These are phyloP conservation scores for Fusarium sp. DNA, from an alignment of 2,329 filamentous ascomycete genomes.

Conservation along the genomic window DNA sequence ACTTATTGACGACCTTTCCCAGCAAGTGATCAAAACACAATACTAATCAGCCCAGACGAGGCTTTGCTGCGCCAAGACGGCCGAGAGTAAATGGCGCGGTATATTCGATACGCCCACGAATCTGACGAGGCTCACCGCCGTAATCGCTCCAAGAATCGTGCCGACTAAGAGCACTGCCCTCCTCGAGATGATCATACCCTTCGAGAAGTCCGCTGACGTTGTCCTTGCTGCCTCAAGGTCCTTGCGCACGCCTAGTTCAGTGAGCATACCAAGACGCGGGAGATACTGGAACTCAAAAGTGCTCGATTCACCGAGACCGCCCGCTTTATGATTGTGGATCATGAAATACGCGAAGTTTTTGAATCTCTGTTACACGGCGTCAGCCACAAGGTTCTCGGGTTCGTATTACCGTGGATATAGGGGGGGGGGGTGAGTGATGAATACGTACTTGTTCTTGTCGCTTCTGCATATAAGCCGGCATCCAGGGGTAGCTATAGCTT, in stretches of 20 bases:
- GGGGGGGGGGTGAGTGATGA: not conserved
- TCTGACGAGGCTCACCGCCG: slow-evolving; percentile 28
- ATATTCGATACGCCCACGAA: slow-evolving; percentile 24
- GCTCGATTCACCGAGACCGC: slow-evolving; percentile 70
- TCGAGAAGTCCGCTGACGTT: not conserved
- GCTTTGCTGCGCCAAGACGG: slow-evolving; percentile 36
- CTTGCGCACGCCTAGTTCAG: slow-evolving; percentile 43
- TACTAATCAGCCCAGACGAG: slow-evolving; percentile 19
- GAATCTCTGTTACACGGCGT: slow-evolving; percentile 39
- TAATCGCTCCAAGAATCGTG: slow-evolving; percentile 19
- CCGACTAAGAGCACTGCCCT: slow-evolving; percentile 36
- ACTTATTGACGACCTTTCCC: not conserved
- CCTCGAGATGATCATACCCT: not conserved
- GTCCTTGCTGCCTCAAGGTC: not conserved
- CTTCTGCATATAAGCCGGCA: slow-evolving; percentile 51
- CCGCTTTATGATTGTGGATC: slow-evolving; percentile 67
- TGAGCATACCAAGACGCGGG: slow-evolving; percentile 56
- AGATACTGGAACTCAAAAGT: slow-evolving; percentile 78
- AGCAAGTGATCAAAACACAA: not conserved
- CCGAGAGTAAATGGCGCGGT: slow-evolving; percentile 32
- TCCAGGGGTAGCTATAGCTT: slow-evolving; percentile 56
- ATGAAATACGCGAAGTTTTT: slow-evolving; percentile 54
- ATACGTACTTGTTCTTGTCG: slow-evolving; percentile 45
- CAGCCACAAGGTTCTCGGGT: slow-evolving; percentile 1
- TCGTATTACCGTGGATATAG: not conserved